phyloP scores from a whole-genome alignment of 1,139 yeast species.

The Blastobotrys proliferans region DNA sequence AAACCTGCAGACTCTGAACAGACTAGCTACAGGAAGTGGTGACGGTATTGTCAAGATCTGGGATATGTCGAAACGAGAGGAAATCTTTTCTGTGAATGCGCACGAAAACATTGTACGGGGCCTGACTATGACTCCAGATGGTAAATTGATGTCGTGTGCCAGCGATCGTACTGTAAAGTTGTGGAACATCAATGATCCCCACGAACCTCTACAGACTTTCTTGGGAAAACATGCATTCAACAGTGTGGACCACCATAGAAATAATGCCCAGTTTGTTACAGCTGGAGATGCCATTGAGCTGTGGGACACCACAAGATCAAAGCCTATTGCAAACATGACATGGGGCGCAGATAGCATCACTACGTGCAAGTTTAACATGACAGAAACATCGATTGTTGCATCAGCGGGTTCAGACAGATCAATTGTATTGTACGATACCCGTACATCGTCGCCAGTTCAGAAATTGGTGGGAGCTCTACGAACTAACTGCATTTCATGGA shows the following conservation, averaged over 20 bases:
- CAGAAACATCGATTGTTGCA: slow-evolving; percentile 86
- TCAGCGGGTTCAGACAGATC: slow-evolving; percentile 92
- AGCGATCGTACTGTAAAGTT: slow-evolving; percentile 84
- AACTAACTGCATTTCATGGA: slow-evolving; percentile 88
- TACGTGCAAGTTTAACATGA: slow-evolving; percentile 79
- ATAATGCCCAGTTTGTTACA: slow-evolving; percentile 73
- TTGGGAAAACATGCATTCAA: slow-evolving; percentile 82
- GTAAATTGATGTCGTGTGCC: slow-evolving; percentile 76
- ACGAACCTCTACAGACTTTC: slow-evolving; percentile 57
- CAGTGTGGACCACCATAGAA: slow-evolving; percentile 81
- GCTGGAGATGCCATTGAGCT: slow-evolving; percentile 87
- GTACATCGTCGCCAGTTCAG: slow-evolving; percentile 92
- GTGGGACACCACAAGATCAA: slow-evolving; percentile 83
- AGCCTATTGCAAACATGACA: slow-evolving; percentile 69
- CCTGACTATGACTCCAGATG: slow-evolving; percentile 69
- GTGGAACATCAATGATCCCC: slow-evolving; percentile 52
- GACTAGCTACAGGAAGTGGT: slow-evolving; percentile 87
- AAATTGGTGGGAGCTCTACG: slow-evolving; percentile 79
- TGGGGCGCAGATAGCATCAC: slow-evolving; percentile 96
- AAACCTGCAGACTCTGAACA: slow-evolving; percentile 63
- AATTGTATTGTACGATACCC: slow-evolving; percentile 80
- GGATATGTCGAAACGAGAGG: slow-evolving; percentile 76
- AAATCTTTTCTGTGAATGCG: slow-evolving; percentile 73
- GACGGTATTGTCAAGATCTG: slow-evolving; percentile 94
- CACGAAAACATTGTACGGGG: slow-evolving; percentile 92